A percentile compares a stretch with the other conserved stretches of the same genome.
phyloP scores from a whole-genome alignment of 2,329 filamentous ascomycete species.

The Dothistroma septosporum region DNA sequence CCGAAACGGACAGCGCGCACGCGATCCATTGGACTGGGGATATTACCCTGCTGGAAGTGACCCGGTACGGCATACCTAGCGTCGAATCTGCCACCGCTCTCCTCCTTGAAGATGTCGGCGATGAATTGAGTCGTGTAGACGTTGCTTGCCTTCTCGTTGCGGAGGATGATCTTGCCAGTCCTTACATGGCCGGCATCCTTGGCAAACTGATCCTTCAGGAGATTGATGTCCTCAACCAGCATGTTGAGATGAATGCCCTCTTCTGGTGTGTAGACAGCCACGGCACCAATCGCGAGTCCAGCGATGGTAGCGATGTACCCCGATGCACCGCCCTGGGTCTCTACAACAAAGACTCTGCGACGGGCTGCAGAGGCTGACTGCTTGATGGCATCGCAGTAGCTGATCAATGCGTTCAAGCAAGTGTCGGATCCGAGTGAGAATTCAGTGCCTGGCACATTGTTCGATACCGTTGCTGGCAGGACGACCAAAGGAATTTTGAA shows the following conservation, averaged over 20 bases:
- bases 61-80: slow-evolving; percentile 86
- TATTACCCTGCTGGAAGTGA: slow-evolving; percentile 40
- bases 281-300: slow-evolving; percentile 84
- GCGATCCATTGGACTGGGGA: slow-evolving; percentile 92
- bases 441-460: slow-evolving; percentile 93
- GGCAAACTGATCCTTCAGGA: slow-evolving; percentile 79
- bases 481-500: slow-evolving; percentile 91
- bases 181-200: slow-evolving; percentile 83
- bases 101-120: slow-evolving; percentile 90
- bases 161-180: slow-evolving; percentile 89
- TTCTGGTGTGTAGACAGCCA: slow-evolving; percentile 93
- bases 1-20: slow-evolving; percentile 86
- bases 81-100: slow-evolving; percentile 88
- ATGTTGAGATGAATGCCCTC: slow-evolving; percentile 92
- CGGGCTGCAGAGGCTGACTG: slow-evolving; percentile 93
- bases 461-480: slow-evolving; percentile 94
- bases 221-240: slow-evolving; percentile 83
- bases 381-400: slow-evolving; percentile 96
- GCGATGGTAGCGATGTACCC: slow-evolving; percentile 91
- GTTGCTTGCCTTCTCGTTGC: slow-evolving; percentile 88
- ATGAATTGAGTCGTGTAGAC: slow-evolving; percentile 92
- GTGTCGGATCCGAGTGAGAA: slow-evolving; percentile 97
- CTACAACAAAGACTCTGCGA: slow-evolving; percentile 92
- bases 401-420: slow-evolving; percentile 88
- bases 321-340: slow-evolving; percentile 91